phyloP scores from a whole-genome alignment of 768 basidiomycete species.

The Flagelloscypha sp. region DNA sequence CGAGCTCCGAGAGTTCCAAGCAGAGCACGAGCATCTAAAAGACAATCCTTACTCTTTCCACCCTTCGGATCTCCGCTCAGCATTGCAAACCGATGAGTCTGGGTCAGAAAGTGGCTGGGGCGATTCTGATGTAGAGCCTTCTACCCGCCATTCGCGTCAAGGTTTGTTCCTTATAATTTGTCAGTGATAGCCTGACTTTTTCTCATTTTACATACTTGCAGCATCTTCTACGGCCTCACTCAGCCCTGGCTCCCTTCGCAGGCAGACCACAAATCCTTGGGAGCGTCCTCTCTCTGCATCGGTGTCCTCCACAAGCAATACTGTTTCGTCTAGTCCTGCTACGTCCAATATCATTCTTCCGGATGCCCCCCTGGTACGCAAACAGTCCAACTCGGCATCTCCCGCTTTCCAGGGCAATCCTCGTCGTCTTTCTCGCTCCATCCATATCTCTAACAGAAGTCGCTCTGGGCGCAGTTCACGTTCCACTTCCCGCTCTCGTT shows the following conservation, averaged over 20 bases:
- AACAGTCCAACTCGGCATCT: slow-evolving; percentile 40
- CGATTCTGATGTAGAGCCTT: slow-evolving; percentile 63
- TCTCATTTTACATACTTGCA: slow-evolving; percentile 50
- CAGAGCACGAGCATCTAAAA: slow-evolving; percentile 41
- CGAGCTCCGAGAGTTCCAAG: slow-evolving; percentile 35
- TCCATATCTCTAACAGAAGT: slow-evolving; percentile 63
- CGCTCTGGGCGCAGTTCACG: slow-evolving; percentile 81
- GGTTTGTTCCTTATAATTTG: slow-evolving; percentile 50
- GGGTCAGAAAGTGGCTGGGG: slow-evolving; percentile 77
- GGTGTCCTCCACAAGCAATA: slow-evolving; percentile 48
- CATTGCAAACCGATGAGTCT: slow-evolving; percentile 60
- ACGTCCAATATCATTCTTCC: slow-evolving; percentile 53
- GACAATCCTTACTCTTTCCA: slow-evolving; percentile 59
- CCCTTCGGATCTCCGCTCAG: slow-evolving; percentile 45
- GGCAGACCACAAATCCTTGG: slow-evolving; percentile 59
- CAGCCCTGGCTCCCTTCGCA: slow-evolving; percentile 61
- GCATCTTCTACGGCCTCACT: slow-evolving; percentile 59
- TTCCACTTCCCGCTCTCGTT: slow-evolving; percentile 90
- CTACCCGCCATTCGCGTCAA: slow-evolving; percentile 60
- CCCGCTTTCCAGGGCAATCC: slow-evolving; percentile 50
- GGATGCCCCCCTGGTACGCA: slow-evolving; percentile 59
- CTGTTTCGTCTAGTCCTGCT: slow-evolving; percentile 50
- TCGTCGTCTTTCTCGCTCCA: slow-evolving; percentile 77
- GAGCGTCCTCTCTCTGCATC: slow-evolving; percentile 52
- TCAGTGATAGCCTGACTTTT: slow-evolving; percentile 31